Base-by-base conservation (phyloP, 139 green algal genomes). In the Picochlorum sp. region DNA sequence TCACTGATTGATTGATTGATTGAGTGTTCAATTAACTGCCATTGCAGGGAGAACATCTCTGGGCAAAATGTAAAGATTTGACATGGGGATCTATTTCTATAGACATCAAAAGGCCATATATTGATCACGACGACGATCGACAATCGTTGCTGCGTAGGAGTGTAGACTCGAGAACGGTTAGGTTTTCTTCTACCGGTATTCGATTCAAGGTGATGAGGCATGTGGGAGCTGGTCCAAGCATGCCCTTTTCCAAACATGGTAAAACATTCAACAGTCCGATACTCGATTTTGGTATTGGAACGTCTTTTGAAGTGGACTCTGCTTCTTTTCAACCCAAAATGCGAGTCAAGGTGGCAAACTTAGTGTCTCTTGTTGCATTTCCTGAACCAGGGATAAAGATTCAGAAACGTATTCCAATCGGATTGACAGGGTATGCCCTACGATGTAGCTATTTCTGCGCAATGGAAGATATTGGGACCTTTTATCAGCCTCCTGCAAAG, bases 141-240 rank as follows among this genome's bases (percentile, higher is more conserved):
- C n/a, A n/a, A n/a, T n/a, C n/a, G n/a, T n/a, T n/a, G n/a, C n/a
- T n/a, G n/a, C n/a, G n/a, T n/a, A n/a, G n/a, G n/a, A n/a, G n/a
- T n/a, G n/a, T n/a, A n/a, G n/a, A n/a, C n/a, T n/a, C n/a, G n/a
- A n/a, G n/a, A n/a, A n/a, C n/a, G n/a, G n/a, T n/a, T n/a, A 47
- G 39, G 22, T 68, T 68, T 33, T 55, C 36, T 33, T n/a, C 63
- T 22, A 62, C 51, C 3, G 66, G 66, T 2, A 58, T 58, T 3
- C 33, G 60, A 33, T 18, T 69, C 16, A 69, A 74, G 45, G 18
- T 74, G 3, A 65, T 74, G 59, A 52, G 67, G n/a, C 67, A 74
- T 43, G 13, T 74, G 3, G n/a, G 65, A 47, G 57, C 67, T 43
- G 64, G 64, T 7, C 55, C 45, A 41, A 30, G 33, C 12, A 33